These are phyloP conservation scores for Globisporangium sylvaticum DNA, from an alignment of 352 stramenopile species.

Conservation along the genomic window DNA sequence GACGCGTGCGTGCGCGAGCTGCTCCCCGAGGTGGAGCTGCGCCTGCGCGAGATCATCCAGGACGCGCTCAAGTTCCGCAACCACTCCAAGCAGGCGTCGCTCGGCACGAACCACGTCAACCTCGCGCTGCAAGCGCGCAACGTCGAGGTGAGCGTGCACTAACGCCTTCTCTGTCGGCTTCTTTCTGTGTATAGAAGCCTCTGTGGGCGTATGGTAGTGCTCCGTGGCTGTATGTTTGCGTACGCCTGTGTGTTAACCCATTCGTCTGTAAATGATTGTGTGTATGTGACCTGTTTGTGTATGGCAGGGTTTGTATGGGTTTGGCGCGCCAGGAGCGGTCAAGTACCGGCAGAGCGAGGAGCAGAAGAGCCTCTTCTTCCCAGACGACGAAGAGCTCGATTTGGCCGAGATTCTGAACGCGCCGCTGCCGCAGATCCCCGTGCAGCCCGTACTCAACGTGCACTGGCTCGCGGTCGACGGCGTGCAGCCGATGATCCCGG, in stretches of 20 bases:
- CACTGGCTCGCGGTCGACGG: slow-evolving; percentile 85
- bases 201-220: background rate
- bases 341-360: slow-evolving; percentile 66
- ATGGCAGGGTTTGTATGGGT: slow-evolving; percentile 67
- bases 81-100: slow-evolving; percentile 54
- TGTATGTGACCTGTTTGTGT: background rate
- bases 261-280: slow-evolving; percentile 1
- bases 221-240: no score
- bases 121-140: slow-evolving; percentile 71
- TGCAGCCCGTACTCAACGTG: slow-evolving; percentile 66
- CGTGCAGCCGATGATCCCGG: slow-evolving; percentile 75
- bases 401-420: slow-evolving; percentile 70
- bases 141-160: slow-evolving; percentile 38
- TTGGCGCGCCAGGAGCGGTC: slow-evolving; percentile 41
- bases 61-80: slow-evolving; percentile 83
- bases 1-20: slow-evolving; percentile 62
- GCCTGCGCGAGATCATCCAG: slow-evolving; percentile 79
- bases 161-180: background rate
- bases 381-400: slow-evolving; percentile 73
- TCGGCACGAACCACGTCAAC: slow-evolving; percentile 71
- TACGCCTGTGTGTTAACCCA: no score
- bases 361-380: slow-evolving; percentile 54
- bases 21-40: slow-evolving; percentile 75
- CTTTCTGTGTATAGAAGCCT: background rate
- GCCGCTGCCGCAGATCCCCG: slow-evolving; percentile 63